A percentile compares a stretch with the other conserved stretches of the same genome.
phyloP scores from a whole-genome alignment of 2,329 filamentous ascomycete species.

The Cercospora zeina region DNA sequence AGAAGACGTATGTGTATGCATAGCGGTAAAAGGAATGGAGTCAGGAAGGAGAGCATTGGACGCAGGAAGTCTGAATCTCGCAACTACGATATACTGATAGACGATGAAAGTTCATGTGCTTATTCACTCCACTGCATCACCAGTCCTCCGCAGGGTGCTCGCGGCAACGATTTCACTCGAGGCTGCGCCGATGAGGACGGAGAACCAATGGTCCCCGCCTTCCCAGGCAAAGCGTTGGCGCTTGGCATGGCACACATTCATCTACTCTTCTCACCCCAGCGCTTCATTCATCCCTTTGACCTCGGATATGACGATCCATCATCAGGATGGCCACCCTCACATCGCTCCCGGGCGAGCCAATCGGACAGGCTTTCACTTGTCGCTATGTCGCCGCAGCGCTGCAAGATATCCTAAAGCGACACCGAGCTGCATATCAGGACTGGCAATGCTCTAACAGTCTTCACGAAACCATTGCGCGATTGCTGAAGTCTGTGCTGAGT shows the following conservation, averaged over 20 bases:
- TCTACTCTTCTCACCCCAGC: not conserved
- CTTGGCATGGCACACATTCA: too few species aligned
- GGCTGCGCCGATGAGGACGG: too few species aligned
- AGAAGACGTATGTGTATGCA: constrained; percentile 18
- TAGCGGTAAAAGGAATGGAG: constrained; percentile 17
- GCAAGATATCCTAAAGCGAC: not conserved
- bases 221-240: too few species aligned
- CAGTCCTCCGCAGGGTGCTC: too few species aligned
- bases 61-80: constrained; percentile 14
- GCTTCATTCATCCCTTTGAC: too few species aligned
- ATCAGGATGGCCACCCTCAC: not conserved
- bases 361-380: not conserved
- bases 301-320: too few species aligned
- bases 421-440: not conserved
- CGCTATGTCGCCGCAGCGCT: constrained; percentile 5
- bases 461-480: not conserved
- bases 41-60: constrained; percentile 9
- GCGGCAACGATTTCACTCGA: too few species aligned
- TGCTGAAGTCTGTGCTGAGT: not conserved
- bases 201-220: too few species aligned
- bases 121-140: not conserved
- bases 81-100: constrained; percentile 16
- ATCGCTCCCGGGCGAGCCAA: not conserved
- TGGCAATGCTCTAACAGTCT: not conserved
- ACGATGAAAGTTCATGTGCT: constrained; percentile 13